Percentiles rank a stretch among this genome's conserved stretches.
These are phyloP conservation scores for Sphagnum magellanicum DNA, from an alignment of 228 moss, liverwort and hornwort genomes.

Conservation along the genomic window DNA sequence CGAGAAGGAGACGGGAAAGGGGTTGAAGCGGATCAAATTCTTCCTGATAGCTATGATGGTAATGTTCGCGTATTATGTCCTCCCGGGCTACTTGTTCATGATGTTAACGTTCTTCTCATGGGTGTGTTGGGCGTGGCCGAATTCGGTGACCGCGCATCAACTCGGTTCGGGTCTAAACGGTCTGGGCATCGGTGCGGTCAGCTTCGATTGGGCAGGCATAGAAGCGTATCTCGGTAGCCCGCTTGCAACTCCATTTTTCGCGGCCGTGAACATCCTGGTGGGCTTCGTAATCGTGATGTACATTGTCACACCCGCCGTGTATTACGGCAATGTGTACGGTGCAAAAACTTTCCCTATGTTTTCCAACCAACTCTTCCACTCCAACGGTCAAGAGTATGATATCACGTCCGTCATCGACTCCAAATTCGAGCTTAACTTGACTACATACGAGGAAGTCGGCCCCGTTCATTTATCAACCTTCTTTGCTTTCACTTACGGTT, in stretches of 20 bases:
- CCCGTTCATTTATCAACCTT: slow-evolving; percentile 53
- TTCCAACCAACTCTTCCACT: slow-evolving; percentile 46
- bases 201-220: slow-evolving; percentile 62
- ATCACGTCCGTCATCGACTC: slow-evolving; percentile 25
- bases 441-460: slow-evolving; percentile 44
- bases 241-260: slow-evolving; percentile 57
- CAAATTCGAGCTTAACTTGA: slow-evolving; percentile 42
- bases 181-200: slow-evolving; percentile 57
- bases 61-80: slow-evolving; percentile 58
- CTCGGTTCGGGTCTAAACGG: slow-evolving; percentile 64
- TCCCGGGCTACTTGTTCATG: slow-evolving; percentile 66
- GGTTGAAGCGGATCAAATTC: slow-evolving; percentile 45
- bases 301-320: slow-evolving; percentile 47
- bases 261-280: slow-evolving; percentile 49
- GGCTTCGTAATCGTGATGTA: slow-evolving; percentile 51
- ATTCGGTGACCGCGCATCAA: slow-evolving; percentile 65
- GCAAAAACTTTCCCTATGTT: slow-evolving; percentile 65
- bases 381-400: slow-evolving; percentile 40
- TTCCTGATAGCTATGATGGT: slow-evolving; percentile 34
- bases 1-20: slow-evolving; percentile 28
- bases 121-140: slow-evolving; percentile 55
- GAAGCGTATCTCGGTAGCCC: slow-evolving; percentile 57
- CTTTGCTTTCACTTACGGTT: slow-evolving; percentile 56
- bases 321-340: slow-evolving; percentile 55
- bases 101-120: slow-evolving; percentile 40